These are phyloP conservation scores for Penicillium sp. DNA, from an alignment of 2,329 filamentous ascomycete genomes.

Conservation along the genomic window DNA sequence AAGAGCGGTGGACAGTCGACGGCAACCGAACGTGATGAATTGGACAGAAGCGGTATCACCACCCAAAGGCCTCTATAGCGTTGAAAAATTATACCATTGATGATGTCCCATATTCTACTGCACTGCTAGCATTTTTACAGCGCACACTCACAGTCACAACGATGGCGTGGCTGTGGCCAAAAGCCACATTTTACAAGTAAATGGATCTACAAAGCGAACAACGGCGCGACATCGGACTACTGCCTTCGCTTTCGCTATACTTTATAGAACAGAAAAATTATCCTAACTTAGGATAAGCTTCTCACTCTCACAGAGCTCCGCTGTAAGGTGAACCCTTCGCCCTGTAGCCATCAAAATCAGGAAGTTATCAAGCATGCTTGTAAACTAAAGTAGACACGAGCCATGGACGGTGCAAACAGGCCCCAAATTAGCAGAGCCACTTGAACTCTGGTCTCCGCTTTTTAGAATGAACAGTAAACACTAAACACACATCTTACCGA, in stretches of 20 bases:
- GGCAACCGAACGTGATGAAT: not conserved
- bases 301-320: not conserved
- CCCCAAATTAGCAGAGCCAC: not conserved
- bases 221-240: not conserved
- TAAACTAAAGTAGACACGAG: not conserved
- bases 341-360: no score
- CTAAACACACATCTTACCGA: not conserved
- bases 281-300: no score
- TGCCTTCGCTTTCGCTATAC: not conserved
- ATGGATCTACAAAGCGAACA: not conserved
- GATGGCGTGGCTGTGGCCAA: not conserved
- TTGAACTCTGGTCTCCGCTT: slow-evolving; percentile 18
- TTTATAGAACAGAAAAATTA: not conserved
- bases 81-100: not conserved
- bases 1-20: not conserved
- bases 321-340: not conserved
- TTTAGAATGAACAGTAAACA: slow-evolving; percentile 8
- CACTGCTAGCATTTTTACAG: not conserved
- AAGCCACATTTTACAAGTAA: not conserved
- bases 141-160: not conserved
- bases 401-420: slow-evolving; percentile 6
- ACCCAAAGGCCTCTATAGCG: not conserved
- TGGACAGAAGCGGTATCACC: not conserved
- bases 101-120: not conserved
- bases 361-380: no score